phyloP scores from a whole-genome alignment of 1,284 basidiomycete genomes.

The Melampsora americana region DNA sequence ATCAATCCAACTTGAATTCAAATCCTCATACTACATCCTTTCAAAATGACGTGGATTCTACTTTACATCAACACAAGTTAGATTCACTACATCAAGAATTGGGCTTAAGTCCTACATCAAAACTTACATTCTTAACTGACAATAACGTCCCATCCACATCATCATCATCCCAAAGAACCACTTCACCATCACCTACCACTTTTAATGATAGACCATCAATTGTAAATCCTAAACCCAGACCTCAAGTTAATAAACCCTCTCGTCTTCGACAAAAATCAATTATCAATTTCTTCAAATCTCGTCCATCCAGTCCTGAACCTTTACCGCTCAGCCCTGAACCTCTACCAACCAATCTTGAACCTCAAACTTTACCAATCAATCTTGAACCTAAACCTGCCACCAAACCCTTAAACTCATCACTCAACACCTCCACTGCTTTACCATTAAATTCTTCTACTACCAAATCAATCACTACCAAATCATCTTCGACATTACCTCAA shows the following conservation, averaged over 20 bases:
- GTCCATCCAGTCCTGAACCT: not conserved
- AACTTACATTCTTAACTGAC: no score
- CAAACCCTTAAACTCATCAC: not conserved
- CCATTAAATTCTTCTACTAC: not conserved
- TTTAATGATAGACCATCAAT: not conserved
- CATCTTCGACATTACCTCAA: conserved; percentile 14
- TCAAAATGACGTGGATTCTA: no score
- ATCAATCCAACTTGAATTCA: not conserved
- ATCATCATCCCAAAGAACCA: no score
- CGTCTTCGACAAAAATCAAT: conserved; percentile 1
- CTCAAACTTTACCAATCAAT: not conserved
- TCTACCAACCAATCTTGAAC: not conserved
- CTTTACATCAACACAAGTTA: no score
- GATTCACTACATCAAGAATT: no score
- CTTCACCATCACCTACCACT: not conserved
- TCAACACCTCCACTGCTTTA: not conserved
- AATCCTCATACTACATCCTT: not conserved
- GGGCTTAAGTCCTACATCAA: no score
- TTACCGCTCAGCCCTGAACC: not conserved
- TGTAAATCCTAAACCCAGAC: not conserved
- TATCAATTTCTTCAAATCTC: not conserved
- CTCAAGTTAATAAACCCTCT: not conserved
- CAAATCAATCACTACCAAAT: not conserved
- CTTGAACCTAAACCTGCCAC: not conserved
- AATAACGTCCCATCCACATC: no score